Evolutionary conservation across 2,329 filamentous ascomycete genomes (phyloP).

Genomic region (Neurospora sp.): DNA sequence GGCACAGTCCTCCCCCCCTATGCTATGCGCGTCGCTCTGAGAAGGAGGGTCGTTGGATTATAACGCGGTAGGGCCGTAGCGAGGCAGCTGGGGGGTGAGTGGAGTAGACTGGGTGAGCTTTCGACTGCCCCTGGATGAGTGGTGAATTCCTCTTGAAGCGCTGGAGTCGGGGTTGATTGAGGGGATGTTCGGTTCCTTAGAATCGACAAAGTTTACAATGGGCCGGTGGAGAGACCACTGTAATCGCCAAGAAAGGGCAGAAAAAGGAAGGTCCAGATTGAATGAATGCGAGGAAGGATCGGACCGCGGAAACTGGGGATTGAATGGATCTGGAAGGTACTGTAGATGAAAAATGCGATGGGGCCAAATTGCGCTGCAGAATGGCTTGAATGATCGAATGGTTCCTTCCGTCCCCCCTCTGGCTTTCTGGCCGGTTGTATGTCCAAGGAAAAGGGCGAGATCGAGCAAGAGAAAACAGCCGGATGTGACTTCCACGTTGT

Average conservation of each 20-base stretch:
- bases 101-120: neutral
- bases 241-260: neutral
- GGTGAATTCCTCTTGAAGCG: neutral
- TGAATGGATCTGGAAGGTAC: neutral
- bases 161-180: neutral
- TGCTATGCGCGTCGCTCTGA: neutral
- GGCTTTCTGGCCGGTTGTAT: neutral
- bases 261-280: neutral
- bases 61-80: neutral
- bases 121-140: neutral
- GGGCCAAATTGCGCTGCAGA: conserved; percentile 1
- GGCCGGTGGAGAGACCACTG: neutral
- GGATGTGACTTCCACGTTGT: conserved; percentile 3
- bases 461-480: conserved; percentile 9
- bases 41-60: neutral
- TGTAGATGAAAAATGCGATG: neutral
- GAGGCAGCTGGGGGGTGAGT: neutral
- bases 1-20: neutral
- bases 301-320: neutral
- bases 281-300: neutral
- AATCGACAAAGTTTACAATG: neutral
- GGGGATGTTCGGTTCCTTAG: neutral
- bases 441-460: neutral
- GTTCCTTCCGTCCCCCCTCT: conserved; percentile 1
- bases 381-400: neutral